These are phyloP conservation scores for Mayamaea pseudoterrestris DNA, from an alignment of 108 stramenopile genomes.

Conservation along the genomic window DNA sequence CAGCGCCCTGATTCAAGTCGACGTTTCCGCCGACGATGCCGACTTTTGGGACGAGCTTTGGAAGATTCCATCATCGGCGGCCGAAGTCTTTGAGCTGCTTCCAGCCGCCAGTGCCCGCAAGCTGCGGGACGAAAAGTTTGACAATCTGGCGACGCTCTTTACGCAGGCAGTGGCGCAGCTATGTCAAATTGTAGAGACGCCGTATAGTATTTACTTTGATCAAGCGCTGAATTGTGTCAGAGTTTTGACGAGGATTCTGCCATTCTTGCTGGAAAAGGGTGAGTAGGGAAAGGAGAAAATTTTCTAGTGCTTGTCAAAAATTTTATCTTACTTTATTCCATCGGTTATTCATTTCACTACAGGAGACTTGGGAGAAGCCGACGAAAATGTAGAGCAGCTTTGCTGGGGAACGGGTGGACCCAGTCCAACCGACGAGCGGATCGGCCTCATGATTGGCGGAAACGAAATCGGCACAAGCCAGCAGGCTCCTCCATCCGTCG, in stretches of 20 bases:
- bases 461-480: not conserved
- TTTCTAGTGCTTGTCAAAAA: too few species aligned
- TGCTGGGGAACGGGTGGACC: constrained; percentile 60
- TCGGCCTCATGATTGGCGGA: constrained; percentile 34
- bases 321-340: too few species aligned
- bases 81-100: constrained; percentile 87
- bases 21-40: constrained; percentile 70
- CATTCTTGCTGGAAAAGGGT: constrained; percentile 84
- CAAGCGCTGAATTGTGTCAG: constrained; percentile 88
- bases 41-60: constrained; percentile 93
- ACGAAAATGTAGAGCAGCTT: constrained; percentile 63
- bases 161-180: constrained; percentile 90
- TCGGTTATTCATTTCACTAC: too few species aligned
- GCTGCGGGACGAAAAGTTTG: constrained; percentile 67
- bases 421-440: constrained; percentile 29
- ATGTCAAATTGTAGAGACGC: constrained; percentile 92
- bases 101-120: constrained; percentile 53
- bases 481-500: not conserved
- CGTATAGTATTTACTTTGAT: constrained; percentile 89
- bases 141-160: constrained; percentile 75
- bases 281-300: constrained; percentile 1
- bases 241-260: constrained; percentile 82
- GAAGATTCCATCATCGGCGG: constrained; percentile 69
- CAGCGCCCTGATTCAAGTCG: constrained; percentile 47
- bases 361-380: constrained; percentile 73